Base-by-base conservation (phyloP, 2,329 filamentous ascomycete genomes). In the Cucurbitaria berberidis region DNA sequence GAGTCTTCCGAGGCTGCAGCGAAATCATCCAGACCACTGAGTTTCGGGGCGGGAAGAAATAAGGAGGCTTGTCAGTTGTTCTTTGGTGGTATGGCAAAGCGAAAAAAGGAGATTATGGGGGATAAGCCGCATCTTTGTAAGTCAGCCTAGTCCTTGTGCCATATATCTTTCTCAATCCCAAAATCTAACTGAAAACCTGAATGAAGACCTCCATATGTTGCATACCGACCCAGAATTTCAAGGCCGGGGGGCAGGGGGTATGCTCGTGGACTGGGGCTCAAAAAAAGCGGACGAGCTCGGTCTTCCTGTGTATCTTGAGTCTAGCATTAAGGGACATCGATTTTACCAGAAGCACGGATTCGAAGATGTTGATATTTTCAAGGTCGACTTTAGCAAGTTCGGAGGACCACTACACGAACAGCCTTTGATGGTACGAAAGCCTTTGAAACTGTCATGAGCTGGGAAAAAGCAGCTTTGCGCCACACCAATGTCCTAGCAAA, bases 301-400 rank as follows among this genome's bases (percentile, higher is more conserved):
- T 8, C 49, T 70, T 21, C 60, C 63, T 1, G 47, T 55, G 0
- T 72, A 69, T 40, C 59, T 72, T n/a, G 69, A 69, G 48, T 67
- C 66, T 0, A 68, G 58, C 26, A 10, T 47, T 8, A 47, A 40
- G 0, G 69, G 51, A 0, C 60, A 70, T 39, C 15, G 22, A 0
- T 58, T 70, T 5, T 72, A 71, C 42, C 32, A 60, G 34, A 64
- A 63, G n/a, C 63, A 63, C 40, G 67, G 63, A 1, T 69, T 71
- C 19, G 41, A 58, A 18, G 68, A 71, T 27, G 36, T 64, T 3
- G 62, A 64, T 5, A 40, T 51, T 2, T 48, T 68, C 11, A 22
- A 47, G 6, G 22, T 68, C 0, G 62, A 69, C 42, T 42, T 69
- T 11, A 57, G 46, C 15, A 44, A 43, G 2, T 69, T 45, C 30